phyloP scores from a whole-genome alignment of 2,329 filamentous ascomycete genomes.

The Ascocoryne sarcoides region DNA sequence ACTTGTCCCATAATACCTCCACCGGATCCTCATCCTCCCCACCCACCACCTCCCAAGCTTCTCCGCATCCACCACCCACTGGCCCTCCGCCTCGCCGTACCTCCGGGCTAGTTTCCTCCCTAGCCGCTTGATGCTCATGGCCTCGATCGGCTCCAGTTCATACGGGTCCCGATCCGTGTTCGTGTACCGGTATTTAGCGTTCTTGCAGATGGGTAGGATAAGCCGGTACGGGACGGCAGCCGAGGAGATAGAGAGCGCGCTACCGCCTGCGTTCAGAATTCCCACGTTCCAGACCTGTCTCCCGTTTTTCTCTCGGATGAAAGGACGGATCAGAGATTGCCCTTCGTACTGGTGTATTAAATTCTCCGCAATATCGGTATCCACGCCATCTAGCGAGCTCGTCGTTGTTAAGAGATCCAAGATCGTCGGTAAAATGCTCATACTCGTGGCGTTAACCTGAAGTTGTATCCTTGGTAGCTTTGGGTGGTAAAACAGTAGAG shows the following conservation, averaged over 20 bases:
- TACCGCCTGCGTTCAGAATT: slow-evolving; percentile 24
- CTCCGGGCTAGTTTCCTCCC: slow-evolving; percentile 6
- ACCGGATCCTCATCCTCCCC: slow-evolving; percentile 24
- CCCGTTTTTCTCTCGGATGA: slow-evolving; percentile 27
- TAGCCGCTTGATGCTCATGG: not conserved
- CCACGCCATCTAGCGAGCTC: slow-evolving; percentile 31
- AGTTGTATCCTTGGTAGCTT: slow-evolving; percentile 34
- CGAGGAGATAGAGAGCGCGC: slow-evolving; percentile 19
- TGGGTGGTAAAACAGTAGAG: slow-evolving; percentile 37
- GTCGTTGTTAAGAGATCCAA: not conserved
- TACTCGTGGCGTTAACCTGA: slow-evolving; percentile 32
- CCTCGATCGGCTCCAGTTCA: not conserved
- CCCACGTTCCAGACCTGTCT: slow-evolving; percentile 25
- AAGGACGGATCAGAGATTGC: slow-evolving; percentile 37
- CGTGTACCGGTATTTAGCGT: slow-evolving; percentile 28
- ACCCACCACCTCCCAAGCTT: slow-evolving; percentile 33
- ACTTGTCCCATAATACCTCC: slow-evolving; percentile 17
- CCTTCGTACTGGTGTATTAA: slow-evolving; percentile 38
- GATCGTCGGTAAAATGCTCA: slow-evolving; percentile 28
- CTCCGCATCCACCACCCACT: slow-evolving; percentile 31
- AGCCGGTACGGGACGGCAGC: slow-evolving; percentile 19
- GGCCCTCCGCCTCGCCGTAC: slow-evolving; percentile 26
- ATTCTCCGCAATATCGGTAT: slow-evolving; percentile 29
- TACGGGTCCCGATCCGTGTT: slow-evolving; percentile 10
- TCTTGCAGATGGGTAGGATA: slow-evolving; percentile 21